Percentiles rank a stretch among this genome's conserved stretches.
These are phyloP conservation scores for Lichtheimia hyalospora DNA, from an alignment of 371 early-diverging fungal species.

Conservation along the genomic window DNA sequence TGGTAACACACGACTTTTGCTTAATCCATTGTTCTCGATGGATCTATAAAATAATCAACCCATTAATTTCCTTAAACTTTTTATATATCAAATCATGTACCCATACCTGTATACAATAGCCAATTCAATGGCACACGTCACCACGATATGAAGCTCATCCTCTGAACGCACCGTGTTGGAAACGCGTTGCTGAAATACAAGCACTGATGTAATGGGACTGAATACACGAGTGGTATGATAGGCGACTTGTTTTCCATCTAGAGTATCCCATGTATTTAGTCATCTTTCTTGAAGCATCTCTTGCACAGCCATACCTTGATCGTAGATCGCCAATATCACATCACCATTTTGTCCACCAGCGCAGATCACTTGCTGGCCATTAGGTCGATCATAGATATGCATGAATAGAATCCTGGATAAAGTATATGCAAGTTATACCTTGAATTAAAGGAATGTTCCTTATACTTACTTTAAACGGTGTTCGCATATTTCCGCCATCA, in stretches of 20 bases:
- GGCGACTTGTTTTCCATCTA: slow-evolving; percentile 31
- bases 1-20: slow-evolving; percentile 42
- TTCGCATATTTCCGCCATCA: slow-evolving; percentile 37
- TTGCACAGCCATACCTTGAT: slow-evolving; percentile 15
- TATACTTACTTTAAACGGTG: slow-evolving; percentile 30
- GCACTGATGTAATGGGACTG: slow-evolving; percentile 48
- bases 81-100: background rate
- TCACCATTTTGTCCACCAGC: slow-evolving; percentile 67
- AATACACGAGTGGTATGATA: slow-evolving; percentile 38
- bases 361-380: slow-evolving; percentile 48
- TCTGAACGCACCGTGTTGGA: slow-evolving; percentile 29
- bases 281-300: background rate
- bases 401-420: slow-evolving; percentile 49
- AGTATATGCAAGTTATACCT: background rate
- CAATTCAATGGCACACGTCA: slow-evolving; percentile 67
- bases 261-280: background rate
- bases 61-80: background rate
- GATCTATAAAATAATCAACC: slow-evolving; percentile 22
- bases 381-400: slow-evolving; percentile 47
- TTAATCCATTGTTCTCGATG: slow-evolving; percentile 43
- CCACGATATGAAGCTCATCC: slow-evolving; percentile 52
- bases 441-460: background rate
- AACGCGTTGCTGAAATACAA: slow-evolving; percentile 52
- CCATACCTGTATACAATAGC: slow-evolving; percentile 57
- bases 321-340: slow-evolving; percentile 44